These are phyloP conservation scores for Phylloporus sp. DNA, from an alignment of 768 basidiomycete genomes.

Conservation along the genomic window DNA sequence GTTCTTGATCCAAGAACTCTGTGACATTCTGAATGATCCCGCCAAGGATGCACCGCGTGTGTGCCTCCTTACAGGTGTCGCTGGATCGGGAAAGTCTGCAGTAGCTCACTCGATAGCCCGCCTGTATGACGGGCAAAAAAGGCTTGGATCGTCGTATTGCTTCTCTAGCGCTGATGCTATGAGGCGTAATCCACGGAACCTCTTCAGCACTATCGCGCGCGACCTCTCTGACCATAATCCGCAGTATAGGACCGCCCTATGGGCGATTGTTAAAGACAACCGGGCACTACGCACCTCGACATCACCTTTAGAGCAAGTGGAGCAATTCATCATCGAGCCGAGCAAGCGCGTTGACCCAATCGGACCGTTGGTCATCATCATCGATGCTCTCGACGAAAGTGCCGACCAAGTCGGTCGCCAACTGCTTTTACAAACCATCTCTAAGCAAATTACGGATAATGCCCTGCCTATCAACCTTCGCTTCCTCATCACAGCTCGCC, in stretches of 20 bases:
- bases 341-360: neutral
- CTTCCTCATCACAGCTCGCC: too few species aligned
- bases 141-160: slow-evolving; percentile 26
- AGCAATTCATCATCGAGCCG: slow-evolving; percentile 12
- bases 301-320: slow-evolving; percentile 12
- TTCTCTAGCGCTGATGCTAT: slow-evolving; percentile 6
- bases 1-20: neutral
- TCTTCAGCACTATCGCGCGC: slow-evolving; percentile 27
- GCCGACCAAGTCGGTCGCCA: too few species aligned
- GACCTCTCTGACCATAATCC: slow-evolving; percentile 23
- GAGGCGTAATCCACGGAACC: slow-evolving; percentile 8
- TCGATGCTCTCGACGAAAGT: too few species aligned
- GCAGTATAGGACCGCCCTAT: slow-evolving; percentile 7
- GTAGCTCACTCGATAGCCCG: neutral
- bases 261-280: slow-evolving; percentile 2
- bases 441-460: too few species aligned
- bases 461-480: too few species aligned
- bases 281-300: slow-evolving; percentile 4
- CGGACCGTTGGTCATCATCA: slow-evolving; percentile 8
- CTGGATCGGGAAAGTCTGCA: too few species aligned
- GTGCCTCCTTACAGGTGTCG: slow-evolving; percentile 17
- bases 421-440: too few species aligned
- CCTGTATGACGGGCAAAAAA: slow-evolving; percentile 9
- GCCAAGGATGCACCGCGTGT: neutral
- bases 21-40: neutral